Evolutionary conservation across 805 yeast species (phyloP).

Genomic region (Cephaloascus albidus): DNA sequence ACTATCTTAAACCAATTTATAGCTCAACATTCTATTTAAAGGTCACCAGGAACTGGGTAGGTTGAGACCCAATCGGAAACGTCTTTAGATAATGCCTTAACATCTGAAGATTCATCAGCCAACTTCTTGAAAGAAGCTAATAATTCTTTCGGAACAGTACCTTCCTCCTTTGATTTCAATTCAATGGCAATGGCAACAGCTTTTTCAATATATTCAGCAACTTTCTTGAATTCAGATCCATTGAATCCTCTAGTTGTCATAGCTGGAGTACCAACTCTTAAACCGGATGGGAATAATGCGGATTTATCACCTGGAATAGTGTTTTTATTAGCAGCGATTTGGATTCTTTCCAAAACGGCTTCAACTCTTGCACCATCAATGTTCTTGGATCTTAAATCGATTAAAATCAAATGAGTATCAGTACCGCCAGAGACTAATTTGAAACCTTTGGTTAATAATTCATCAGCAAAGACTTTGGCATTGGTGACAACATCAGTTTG

Average conservation of each 20-base stretch:
- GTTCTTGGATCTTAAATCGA: slow-evolving; percentile 67
- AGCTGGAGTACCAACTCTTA: slow-evolving; percentile 97
- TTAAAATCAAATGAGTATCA: slow-evolving; percentile 85
- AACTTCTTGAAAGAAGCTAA: slow-evolving; percentile 63
- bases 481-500: slow-evolving; percentile 77
- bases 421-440: slow-evolving; percentile 87
- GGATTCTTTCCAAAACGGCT: slow-evolving; percentile 77
- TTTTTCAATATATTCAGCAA: slow-evolving; percentile 69
- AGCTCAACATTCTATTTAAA: too few species aligned
- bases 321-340: slow-evolving; percentile 94
- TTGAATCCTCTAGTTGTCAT: slow-evolving; percentile 95
- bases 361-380: slow-evolving; percentile 97
- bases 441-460: slow-evolving; percentile 57
- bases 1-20: too few species aligned
- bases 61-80: slow-evolving; percentile 64
- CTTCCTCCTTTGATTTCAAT: slow-evolving; percentile 51
- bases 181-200: slow-evolving; percentile 65
- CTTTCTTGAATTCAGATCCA: slow-evolving; percentile 66
- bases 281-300: slow-evolving; percentile 92
- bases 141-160: slow-evolving; percentile 47
- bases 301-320: slow-evolving; percentile 95
- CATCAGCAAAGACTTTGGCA: slow-evolving; percentile 68
- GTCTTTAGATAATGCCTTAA: slow-evolving; percentile 52
- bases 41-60: slow-evolving; percentile 86
- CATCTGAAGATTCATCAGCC: slow-evolving; percentile 56